These are phyloP conservation scores for Eremothecium gossypii DNA, from an alignment of 1,139 yeast genomes.

Conservation along the genomic window DNA sequence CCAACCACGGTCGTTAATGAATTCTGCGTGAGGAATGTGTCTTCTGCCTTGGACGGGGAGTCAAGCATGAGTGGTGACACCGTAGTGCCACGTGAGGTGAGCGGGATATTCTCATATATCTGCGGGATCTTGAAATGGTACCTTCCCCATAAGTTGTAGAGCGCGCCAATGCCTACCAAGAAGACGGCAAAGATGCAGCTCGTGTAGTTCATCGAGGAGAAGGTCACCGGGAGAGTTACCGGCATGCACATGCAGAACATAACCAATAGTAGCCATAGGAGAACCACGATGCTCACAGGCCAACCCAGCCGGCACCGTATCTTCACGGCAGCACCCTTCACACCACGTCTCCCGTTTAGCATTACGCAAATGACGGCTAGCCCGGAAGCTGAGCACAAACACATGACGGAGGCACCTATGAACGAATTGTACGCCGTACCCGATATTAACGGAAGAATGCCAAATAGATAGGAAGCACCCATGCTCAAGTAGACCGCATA, in stretches of 20 bases:
- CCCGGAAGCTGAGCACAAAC: slow-evolving; percentile 68
- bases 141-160: slow-evolving; percentile 54
- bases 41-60: slow-evolving; percentile 10
- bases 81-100: too few relatives aligned
- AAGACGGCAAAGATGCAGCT: slow-evolving; percentile 48
- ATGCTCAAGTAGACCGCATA: slow-evolving; percentile 67
- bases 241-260: slow-evolving; percentile 64
- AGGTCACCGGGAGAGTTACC: slow-evolving; percentile 57
- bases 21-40: too few relatives aligned
- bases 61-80: neutral
- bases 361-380: slow-evolving; percentile 61
- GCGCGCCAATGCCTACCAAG: slow-evolving; percentile 38
- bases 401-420: slow-evolving; percentile 77
- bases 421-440: slow-evolving; percentile 76
- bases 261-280: slow-evolving; percentile 53
- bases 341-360: slow-evolving; percentile 50
- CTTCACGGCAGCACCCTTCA: slow-evolving; percentile 65
- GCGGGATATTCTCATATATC: slow-evolving; percentile 32
- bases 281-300: slow-evolving; percentile 49
- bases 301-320: slow-evolving; percentile 55
- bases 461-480: slow-evolving; percentile 51
- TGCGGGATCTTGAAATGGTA: slow-evolving; percentile 56
- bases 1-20: too few relatives aligned
- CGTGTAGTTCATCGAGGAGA: slow-evolving; percentile 66
- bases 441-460: slow-evolving; percentile 58